phyloP scores from a whole-genome alignment of 306 rosid species.

The Pterocarpus santalinus region DNA sequence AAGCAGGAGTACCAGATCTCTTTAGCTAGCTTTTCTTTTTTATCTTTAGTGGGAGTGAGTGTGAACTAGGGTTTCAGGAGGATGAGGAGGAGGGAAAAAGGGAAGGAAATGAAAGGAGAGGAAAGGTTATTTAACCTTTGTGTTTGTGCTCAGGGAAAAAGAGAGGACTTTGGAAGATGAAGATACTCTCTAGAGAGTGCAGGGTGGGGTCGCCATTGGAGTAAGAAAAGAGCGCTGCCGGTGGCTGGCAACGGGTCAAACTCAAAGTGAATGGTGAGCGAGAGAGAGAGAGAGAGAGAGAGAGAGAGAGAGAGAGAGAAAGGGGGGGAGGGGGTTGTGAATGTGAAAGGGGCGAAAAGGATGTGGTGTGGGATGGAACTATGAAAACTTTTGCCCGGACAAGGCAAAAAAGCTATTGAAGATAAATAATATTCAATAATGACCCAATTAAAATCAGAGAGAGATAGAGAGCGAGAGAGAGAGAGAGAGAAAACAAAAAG shows the following conservation, averaged over 20 bases:
- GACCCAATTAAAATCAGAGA: neutral
- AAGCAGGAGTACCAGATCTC: too few species aligned
- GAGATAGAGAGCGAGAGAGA: neutral
- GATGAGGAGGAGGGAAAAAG: slow-evolving; percentile 10
- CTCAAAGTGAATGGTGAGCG: slow-evolving; percentile 58
- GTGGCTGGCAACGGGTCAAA: slow-evolving; percentile 81
- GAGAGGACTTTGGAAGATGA: slow-evolving; percentile 44
- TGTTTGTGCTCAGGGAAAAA: too few species aligned
- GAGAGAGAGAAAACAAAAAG: neutral
- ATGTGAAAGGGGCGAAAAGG: neutral
- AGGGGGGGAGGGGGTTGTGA: too few species aligned
- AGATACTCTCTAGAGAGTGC: neutral
- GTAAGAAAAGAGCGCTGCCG: slow-evolving; percentile 54
- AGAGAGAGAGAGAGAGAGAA: neutral
- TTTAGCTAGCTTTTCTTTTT: slow-evolving; percentile 58
- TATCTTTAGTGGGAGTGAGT: neutral
- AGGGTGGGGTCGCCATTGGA: slow-evolving; percentile 64
- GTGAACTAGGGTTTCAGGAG: slow-evolving; percentile 56
- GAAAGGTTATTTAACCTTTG: neutral
- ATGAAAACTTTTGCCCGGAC: neutral
- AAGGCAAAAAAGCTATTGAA: too few species aligned
- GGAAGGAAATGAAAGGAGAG: neutral
- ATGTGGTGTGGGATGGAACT: too few species aligned
- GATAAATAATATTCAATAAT: neutral
- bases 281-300: slow-evolving; percentile 9